Conservation (phyloP, 495 filamentous ascomycete genomes). For the Aspergillus ellipticus region DNA sequence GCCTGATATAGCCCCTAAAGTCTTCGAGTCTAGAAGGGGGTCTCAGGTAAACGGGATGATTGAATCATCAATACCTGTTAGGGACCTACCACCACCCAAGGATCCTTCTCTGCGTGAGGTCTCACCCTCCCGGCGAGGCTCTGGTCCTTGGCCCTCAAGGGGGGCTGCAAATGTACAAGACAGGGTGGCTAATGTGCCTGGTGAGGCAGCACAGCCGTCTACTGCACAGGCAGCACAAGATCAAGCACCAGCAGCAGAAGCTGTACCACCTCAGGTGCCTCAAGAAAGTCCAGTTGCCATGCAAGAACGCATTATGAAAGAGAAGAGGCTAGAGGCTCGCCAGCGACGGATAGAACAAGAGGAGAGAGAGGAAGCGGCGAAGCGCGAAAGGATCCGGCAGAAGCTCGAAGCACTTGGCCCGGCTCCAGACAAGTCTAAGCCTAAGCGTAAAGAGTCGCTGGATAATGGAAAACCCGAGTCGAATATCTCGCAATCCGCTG, state of each 20-base stretch:
- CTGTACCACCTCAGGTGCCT: constrained; percentile 22
- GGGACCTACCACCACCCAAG: constrained; percentile 22
- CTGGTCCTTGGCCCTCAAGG: constrained; percentile 44
- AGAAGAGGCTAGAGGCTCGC: constrained; percentile 70
- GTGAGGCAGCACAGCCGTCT: constrained; percentile 24
- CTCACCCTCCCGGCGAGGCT: constrained; percentile 24
- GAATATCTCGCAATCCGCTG: constrained; percentile 14
- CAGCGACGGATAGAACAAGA: constrained; percentile 80
- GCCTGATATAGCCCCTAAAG: constrained; percentile 42
- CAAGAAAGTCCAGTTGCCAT: constrained; percentile 59
- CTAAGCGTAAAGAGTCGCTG: constrained; percentile 30
- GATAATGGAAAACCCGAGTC: constrained; percentile 29
- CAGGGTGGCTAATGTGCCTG: constrained; percentile 34
- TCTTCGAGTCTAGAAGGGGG: constrained; percentile 43
- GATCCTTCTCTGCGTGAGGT: constrained; percentile 18
- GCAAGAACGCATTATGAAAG: constrained; percentile 84
- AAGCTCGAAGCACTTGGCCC: constrained; percentile 78
- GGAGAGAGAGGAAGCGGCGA: constrained; percentile 72
- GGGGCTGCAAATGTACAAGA: constrained; percentile 43
- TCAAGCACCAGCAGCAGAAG: constrained; percentile 27
- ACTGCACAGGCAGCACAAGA: constrained; percentile 22
- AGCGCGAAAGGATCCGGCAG: constrained; percentile 73
- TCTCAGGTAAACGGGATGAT: constrained; percentile 43
- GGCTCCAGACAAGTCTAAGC: constrained; percentile 56
- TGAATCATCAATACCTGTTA: constrained; percentile 28